phyloP scores from a whole-genome alignment of 257 asterid species.

The Ilex asprella region DNA sequence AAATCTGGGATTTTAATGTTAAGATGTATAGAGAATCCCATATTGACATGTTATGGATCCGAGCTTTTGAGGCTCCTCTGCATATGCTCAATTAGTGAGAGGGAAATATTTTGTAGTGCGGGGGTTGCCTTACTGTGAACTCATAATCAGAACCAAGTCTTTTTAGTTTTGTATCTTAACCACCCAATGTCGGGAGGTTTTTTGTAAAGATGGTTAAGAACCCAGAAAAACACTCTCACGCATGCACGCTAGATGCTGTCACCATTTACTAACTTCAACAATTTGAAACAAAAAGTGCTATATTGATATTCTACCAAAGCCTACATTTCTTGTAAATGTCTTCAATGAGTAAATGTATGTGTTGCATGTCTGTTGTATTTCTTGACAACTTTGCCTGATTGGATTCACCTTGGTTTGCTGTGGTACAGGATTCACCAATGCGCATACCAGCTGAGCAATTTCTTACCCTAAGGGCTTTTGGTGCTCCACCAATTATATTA shows the following conservation, averaged over 20 bases:
- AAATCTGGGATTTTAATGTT: too few relatives aligned
- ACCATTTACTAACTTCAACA: neutral
- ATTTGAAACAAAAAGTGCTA: neutral
- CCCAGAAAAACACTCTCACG: too few relatives aligned
- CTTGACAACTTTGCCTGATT: slow-evolving; percentile 5
- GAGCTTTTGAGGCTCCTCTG: too few relatives aligned
- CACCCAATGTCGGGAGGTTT: too few relatives aligned
- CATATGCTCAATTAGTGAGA: too few relatives aligned
- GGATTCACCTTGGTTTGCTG: slow-evolving; percentile 16
- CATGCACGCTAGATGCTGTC: neutral
- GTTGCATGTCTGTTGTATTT: slow-evolving; percentile 3
- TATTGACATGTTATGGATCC: too few relatives aligned
- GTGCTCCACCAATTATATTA: slow-evolving; percentile 87
- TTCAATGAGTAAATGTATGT: neutral
- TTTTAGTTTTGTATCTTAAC: too few relatives aligned
- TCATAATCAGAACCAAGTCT: too few relatives aligned
- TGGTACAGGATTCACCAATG: slow-evolving; percentile 84
- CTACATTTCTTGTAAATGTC: neutral
- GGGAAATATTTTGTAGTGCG: too few relatives aligned
- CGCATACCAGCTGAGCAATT: slow-evolving; percentile 81
- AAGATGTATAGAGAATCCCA: too few relatives aligned
- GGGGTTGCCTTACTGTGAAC: too few relatives aligned
- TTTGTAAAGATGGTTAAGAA: too few relatives aligned
- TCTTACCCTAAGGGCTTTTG: slow-evolving; percentile 77
- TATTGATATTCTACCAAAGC: neutral